These are phyloP conservation scores for Chimonanthus praecox DNA, from an alignment of 164 flowering plant species.

Conservation along the genomic window DNA sequence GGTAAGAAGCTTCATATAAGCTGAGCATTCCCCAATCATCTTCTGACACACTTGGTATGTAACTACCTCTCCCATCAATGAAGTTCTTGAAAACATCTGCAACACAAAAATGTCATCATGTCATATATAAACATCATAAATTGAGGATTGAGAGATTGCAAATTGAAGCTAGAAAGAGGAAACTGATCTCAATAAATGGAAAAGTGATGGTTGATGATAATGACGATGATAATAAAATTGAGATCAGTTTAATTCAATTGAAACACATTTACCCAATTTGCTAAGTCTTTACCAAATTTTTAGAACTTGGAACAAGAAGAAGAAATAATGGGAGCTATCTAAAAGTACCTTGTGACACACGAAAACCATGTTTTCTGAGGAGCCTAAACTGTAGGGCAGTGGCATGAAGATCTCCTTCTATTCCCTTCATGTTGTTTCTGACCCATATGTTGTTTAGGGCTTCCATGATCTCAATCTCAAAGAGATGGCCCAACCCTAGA, in stretches of 20 bases:
- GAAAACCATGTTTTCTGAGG: conserved; percentile 5
- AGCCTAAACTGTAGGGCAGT: conserved; percentile 8
- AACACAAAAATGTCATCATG: too few species aligned
- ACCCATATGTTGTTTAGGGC: background rate
- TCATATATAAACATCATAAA: too few species aligned
- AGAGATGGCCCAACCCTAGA: conserved; percentile 21
- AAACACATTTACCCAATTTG: too few species aligned
- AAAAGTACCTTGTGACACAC: conserved; percentile 6
- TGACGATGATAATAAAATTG: too few species aligned
- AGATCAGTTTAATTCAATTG: too few species aligned
- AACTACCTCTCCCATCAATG: conserved; percentile 23
- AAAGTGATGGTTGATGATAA: too few species aligned
- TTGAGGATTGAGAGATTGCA: too few species aligned
- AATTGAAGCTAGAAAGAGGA: too few species aligned
- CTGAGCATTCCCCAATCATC: conserved; percentile 23
- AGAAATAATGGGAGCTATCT: background rate
- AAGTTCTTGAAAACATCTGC: conserved; percentile 26
- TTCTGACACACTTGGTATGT: conserved; percentile 1
- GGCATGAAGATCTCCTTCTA: background rate
- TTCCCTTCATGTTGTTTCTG: background rate
- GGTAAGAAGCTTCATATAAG: conserved; percentile 34
- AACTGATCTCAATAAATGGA: too few species aligned
- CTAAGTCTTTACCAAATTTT: too few species aligned
- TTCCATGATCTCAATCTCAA: conserved; percentile 15
- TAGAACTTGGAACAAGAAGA: background rate